Conservation (phyloP, 2,329 filamentous ascomycete genomes). For the Juglanconis juglandina region DNA sequence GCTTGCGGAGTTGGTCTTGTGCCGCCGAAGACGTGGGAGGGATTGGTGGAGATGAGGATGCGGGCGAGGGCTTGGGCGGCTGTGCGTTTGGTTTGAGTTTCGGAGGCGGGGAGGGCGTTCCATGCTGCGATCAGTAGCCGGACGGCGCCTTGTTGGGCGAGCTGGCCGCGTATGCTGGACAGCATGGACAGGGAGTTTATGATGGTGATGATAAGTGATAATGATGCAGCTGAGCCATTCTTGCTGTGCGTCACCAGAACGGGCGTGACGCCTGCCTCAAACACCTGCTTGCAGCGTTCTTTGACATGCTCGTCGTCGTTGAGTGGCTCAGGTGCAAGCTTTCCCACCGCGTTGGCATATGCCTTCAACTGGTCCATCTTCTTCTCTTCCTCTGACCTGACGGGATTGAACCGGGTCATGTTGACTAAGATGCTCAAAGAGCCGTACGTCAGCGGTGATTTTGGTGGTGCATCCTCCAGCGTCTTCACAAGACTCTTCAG, state of each 20-base stretch:
- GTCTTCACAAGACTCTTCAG: slow-evolving; percentile 66
- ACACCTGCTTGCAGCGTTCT: slow-evolving; percentile 71
- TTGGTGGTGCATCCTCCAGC: slow-evolving; percentile 55
- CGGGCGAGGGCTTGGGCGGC: slow-evolving; percentile 80
- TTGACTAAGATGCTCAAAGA: slow-evolving; percentile 83
- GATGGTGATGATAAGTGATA: slow-evolving; percentile 72
- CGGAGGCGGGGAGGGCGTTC: slow-evolving; percentile 56
- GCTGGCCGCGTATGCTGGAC: slow-evolving; percentile 68
- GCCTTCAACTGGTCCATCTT: slow-evolving; percentile 89
- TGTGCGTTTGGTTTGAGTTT: slow-evolving; percentile 46
- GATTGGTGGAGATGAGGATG: slow-evolving; percentile 83
- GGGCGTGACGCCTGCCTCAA: slow-evolving; percentile 74
- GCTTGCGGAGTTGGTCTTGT: slow-evolving; percentile 69
- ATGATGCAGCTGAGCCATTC: slow-evolving; percentile 65
- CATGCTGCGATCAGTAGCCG: slow-evolving; percentile 75
- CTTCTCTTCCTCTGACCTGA: slow-evolving; percentile 83
- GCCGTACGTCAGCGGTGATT: slow-evolving; percentile 76
- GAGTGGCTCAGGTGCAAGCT: slow-evolving; percentile 60
- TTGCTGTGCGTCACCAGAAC: slow-evolving; percentile 75
- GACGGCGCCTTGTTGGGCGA: slow-evolving; percentile 92
- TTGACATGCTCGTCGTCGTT: slow-evolving; percentile 74
- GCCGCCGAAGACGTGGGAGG: slow-evolving; percentile 76
- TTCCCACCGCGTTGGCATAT: slow-evolving; percentile 82
- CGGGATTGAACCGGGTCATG: slow-evolving; percentile 75
- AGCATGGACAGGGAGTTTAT: slow-evolving; percentile 73